Percentiles rank a stretch among this genome's conserved stretches.
These are phyloP conservation scores for Sarocladium kiliense DNA, from an alignment of 2,329 filamentous ascomycete species.

Conservation along the genomic window DNA sequence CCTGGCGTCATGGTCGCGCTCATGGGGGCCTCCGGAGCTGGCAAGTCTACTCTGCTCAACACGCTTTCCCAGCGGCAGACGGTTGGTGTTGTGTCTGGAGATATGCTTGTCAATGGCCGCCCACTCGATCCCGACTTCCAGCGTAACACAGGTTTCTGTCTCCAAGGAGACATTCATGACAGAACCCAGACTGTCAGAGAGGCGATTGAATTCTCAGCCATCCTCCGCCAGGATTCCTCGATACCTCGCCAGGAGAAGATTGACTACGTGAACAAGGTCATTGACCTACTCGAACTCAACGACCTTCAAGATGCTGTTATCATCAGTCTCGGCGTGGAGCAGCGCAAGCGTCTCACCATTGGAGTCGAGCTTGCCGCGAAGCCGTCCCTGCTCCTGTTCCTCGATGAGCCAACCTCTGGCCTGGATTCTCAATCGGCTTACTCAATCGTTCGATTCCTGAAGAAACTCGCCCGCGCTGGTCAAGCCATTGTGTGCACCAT, in stretches of 20 bases:
- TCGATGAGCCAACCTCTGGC: slow-evolving; percentile 55
- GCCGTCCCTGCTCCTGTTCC: slow-evolving; percentile 53
- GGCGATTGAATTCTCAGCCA: slow-evolving; percentile 59
- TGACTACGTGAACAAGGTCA: slow-evolving; percentile 60
- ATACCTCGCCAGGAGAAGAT: slow-evolving; percentile 56
- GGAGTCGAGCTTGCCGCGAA: slow-evolving; percentile 49
- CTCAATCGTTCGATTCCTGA: slow-evolving; percentile 54
- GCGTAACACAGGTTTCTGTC: slow-evolving; percentile 63
- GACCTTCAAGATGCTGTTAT: slow-evolving; percentile 57
- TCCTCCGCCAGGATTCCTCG: slow-evolving; percentile 53
- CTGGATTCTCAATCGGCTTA: slow-evolving; percentile 51
- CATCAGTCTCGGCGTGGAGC: slow-evolving; percentile 53
- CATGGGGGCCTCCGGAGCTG: slow-evolving; percentile 76
- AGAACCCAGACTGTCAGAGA: slow-evolving; percentile 59
- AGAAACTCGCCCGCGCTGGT: slow-evolving; percentile 51
- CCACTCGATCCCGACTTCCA: slow-evolving; percentile 68
- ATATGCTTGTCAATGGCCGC: slow-evolving; percentile 71
- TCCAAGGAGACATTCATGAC: slow-evolving; percentile 62
- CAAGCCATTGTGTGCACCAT: slow-evolving; percentile 56
- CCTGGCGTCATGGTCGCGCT: slow-evolving; percentile 76
- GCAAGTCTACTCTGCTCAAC: slow-evolving; percentile 79
- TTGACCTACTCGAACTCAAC: slow-evolving; percentile 59
- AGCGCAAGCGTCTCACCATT: slow-evolving; percentile 49
- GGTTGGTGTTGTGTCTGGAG: slow-evolving; percentile 67
- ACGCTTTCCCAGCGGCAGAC: slow-evolving; percentile 68